Evolutionary conservation across 2,329 filamentous ascomycete species (phyloP), one percentile per base, ranked within the genome.

Genomic region (Bisporella sp.): DNA sequence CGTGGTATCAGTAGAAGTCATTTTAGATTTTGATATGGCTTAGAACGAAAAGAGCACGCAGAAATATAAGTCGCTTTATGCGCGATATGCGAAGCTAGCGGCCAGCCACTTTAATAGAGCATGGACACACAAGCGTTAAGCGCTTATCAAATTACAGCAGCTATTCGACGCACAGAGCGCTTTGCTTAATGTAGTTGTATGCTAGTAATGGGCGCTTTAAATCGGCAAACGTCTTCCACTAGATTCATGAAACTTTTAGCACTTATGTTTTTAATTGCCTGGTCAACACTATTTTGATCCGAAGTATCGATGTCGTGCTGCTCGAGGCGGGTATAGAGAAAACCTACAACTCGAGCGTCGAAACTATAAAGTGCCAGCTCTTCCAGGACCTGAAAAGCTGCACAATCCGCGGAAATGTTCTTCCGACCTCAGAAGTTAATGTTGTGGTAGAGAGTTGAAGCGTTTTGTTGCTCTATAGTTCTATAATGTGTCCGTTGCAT

Each of bases 321-420:
- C 47, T 49, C 31, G 29, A 49, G 31, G n/a, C 47, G 41, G 33
- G 47, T 49, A 35, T 49, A 49, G 28, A 49, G 41, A 49, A 49
- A 31, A 8, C 32, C 31, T 29, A 46, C n/a, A 46, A 46, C 45
- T 12, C 32, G 32, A 29, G 13, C 7, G 6, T 46, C 31, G 45
- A 46, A 46, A 46, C 32, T 46, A 46, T 46, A 13, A 46, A 46
- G 45, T 6, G 39, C 45, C 4, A 46, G 45, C 32, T 39, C 32
- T 28, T 46, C 31, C 6, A 46, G 45, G 39, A 46, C 45, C 6
- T 46, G 41, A 39, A 49, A 49, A 41, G 47, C 41, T 35, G 31
- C 30, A 45, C 30, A 28, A 28, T 49, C 31, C 35, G 28, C 47
- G 31, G 31, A 31, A 49, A 49, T 49, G 30, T 49, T 49, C 47